Conservation (phyloP, 1,284 basidiomycete species). For the Puccinia hordei region DNA sequence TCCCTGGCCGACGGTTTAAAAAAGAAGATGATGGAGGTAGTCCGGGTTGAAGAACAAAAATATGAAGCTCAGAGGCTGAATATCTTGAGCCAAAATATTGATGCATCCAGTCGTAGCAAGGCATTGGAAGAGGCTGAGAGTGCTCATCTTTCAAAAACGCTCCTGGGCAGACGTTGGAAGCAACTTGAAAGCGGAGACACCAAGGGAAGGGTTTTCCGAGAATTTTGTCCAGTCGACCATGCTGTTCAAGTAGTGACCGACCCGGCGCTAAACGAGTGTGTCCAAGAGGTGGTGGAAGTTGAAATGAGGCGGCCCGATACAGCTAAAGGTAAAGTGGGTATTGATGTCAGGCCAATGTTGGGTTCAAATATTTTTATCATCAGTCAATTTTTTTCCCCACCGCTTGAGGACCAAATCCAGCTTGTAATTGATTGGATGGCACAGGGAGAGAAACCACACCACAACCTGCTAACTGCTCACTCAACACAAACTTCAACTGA, state of each 20-base stretch:
- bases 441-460: neutral
- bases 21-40: slow-evolving; percentile 6
- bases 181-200: neutral
- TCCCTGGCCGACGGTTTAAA: neutral
- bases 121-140: neutral
- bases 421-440: slow-evolving; percentile 8
- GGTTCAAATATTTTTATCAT: neutral
- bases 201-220: neutral
- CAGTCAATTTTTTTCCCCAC: neutral
- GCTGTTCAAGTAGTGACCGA: slow-evolving; percentile 14
- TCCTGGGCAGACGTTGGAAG: neutral
- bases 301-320: neutral
- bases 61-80: no score
- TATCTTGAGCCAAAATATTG: no score
- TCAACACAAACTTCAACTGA: neutral
- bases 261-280: neutral
- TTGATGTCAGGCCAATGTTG: neutral
- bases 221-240: slow-evolving; percentile 28
- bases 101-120: neutral
- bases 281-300: slow-evolving; percentile 15
- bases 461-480: neutral
- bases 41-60: no score
- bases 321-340: neutral
- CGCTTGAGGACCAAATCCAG: neutral
- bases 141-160: neutral